These are phyloP conservation scores for Fusarium robinianum DNA, from an alignment of 2,329 filamentous ascomycete species.

Conservation along the genomic window DNA sequence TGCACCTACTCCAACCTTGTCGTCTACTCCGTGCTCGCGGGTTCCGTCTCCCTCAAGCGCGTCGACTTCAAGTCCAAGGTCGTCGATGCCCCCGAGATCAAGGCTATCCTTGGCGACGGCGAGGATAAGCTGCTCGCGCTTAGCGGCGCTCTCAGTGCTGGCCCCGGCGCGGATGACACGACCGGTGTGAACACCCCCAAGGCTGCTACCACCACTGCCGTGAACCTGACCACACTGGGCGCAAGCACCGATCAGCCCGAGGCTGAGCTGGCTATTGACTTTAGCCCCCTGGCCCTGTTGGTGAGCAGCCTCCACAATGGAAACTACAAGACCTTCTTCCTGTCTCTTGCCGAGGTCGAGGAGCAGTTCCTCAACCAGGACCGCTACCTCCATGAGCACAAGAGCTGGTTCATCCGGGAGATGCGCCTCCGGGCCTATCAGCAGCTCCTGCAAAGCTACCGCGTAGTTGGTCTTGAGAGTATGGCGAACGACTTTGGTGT, in stretches of 20 bases:
- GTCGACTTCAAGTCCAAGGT: constrained; percentile 99
- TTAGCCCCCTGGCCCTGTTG: constrained; percentile 82
- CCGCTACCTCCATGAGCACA: constrained; percentile 93
- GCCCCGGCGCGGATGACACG: constrained; percentile 79
- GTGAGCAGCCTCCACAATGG: constrained; percentile 92
- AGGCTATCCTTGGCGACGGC: constrained; percentile 88
- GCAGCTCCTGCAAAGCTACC: constrained; percentile 95
- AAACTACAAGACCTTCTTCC: constrained; percentile 93
- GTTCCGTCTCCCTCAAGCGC: constrained; percentile 90
- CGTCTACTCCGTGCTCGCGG: constrained; percentile 92
- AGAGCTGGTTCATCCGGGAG: constrained; percentile 95
- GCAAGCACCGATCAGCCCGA: constrained; percentile 73
- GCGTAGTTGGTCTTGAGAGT: constrained; percentile 92
- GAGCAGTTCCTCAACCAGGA: constrained; percentile 93
- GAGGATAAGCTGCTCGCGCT: constrained; percentile 87
- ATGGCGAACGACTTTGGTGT: constrained; percentile 98
- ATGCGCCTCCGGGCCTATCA: constrained; percentile 97
- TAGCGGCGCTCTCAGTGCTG: constrained; percentile 78
- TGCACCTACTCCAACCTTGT: constrained; percentile 96
- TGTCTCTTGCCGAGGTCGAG: constrained; percentile 85
- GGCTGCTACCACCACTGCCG: constrained; percentile 60
- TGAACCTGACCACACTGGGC: constrained; percentile 88
- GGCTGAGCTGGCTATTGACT: constrained; percentile 82
- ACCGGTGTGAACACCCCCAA: constrained; percentile 64
- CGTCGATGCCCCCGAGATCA: constrained; percentile 97